phyloP scores from a whole-genome alignment of 768 basidiomycete species.

The Trametes gibbosa region DNA sequence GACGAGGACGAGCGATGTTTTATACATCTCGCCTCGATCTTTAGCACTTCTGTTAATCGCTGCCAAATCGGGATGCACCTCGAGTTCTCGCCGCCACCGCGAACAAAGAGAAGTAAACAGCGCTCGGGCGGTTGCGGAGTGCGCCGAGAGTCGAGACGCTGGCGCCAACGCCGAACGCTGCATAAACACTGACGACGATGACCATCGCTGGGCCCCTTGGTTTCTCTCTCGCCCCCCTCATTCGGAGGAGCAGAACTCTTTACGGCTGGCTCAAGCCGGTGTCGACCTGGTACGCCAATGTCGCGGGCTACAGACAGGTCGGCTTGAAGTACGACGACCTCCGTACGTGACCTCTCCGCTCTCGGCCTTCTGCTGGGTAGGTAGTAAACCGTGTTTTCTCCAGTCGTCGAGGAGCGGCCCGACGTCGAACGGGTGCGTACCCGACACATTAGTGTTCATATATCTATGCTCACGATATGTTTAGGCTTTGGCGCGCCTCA shows the following conservation, averaged over 20 bases:
- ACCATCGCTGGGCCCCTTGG: conserved; percentile 63
- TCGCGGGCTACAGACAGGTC: conserved; percentile 79
- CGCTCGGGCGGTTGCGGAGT: conserved; percentile 23
- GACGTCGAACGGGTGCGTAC: conserved; percentile 72
- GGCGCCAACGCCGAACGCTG: conserved; percentile 10
- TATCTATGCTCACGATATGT: background rate
- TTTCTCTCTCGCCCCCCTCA: conserved; percentile 70
- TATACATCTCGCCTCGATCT: conserved; percentile 26
- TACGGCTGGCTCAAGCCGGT: conserved; percentile 70
- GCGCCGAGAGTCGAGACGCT: conserved; percentile 4
- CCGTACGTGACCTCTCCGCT: conserved; percentile 49
- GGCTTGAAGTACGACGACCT: conserved; percentile 96
- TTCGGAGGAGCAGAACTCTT: conserved; percentile 68
- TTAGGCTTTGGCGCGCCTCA: conserved; percentile 82
- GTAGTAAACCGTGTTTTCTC: background rate
- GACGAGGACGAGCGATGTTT: conserved; percentile 24
- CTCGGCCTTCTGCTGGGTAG: background rate
- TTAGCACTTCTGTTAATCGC: conserved; percentile 17
- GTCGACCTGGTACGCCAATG: conserved; percentile 78
- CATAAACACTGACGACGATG: conserved; percentile 27
- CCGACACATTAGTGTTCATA: background rate
- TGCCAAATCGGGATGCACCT: conserved; percentile 23
- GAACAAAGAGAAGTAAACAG: conserved; percentile 46
- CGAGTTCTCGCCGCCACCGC: conserved; percentile 23
- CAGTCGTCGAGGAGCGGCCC: conserved; percentile 75